Evolutionary conservation across 176 grass and related monocot species (phyloP), one percentile per base, ranked within the genome.

Genomic region (Areca catechu): DNA sequence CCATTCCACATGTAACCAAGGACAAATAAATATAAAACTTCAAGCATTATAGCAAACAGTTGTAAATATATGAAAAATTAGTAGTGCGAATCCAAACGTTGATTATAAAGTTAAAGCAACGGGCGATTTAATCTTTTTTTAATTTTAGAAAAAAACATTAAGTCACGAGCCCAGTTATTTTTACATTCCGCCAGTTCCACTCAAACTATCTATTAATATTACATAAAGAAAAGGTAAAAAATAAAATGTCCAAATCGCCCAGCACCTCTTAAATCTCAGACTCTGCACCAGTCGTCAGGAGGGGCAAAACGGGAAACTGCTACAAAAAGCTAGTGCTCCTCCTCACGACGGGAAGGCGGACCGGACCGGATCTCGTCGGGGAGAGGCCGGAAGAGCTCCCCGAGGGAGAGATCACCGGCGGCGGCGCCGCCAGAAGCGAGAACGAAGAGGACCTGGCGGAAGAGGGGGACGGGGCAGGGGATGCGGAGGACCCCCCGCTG

Each of bases 401-500:
- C 51, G 24, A 67, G 18, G 4, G 65, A 27, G 16, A 19, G 51
- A 67, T 67, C 65, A 10, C 10, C 25, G 4, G 4, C 16, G 15
- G 22, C 20, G 23, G 22, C 48, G 43, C 9, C 5, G 19, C 27
- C 43, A 7, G 28, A n/a, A 50, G 51, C 18, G 27, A 50, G 24
- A 4, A 56, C 2, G 65, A 43, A 24, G 2, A 54, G 65, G 65
- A 67, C 18, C 21, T 25, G 65, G 28, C 65, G 65, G 51, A 67
- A 67, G 51, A 67, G 51, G 6, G 51, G n/a, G 4, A 43, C 65
- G 10, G 65, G 65, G 19, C 24, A 29, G 25, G 51, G 65, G 65
- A 67, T 67, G 10, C 51, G 65, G 27, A 67, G 50, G 25, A 67
- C 65, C 15, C 65, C 65, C 24, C 65, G 65, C 51, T 67, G 65